Conservation (phyloP, 306 rosid genomes). For the Crotalaria pallida region DNA sequence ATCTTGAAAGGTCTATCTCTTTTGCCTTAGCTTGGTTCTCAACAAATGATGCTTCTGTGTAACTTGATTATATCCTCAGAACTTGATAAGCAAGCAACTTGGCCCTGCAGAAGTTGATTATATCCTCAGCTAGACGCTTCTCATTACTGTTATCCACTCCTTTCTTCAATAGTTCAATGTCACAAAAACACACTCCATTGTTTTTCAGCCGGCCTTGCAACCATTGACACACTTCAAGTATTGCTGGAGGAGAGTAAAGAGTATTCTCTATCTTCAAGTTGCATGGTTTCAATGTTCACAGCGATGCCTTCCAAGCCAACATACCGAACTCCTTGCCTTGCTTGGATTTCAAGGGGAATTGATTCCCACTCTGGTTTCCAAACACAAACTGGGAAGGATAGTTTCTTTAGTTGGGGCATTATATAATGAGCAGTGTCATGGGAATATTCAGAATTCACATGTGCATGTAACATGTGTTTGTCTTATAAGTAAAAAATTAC, state of each 20-base stretch:
- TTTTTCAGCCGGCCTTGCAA: conserved; percentile 77
- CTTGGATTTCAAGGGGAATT: conserved; percentile 53
- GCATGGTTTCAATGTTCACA: conserved; percentile 51
- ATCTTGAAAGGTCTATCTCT: conserved; percentile 54
- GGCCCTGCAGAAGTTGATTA: conserved; percentile 64
- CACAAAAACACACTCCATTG: conserved; percentile 95
- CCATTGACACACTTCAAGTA: conserved; percentile 78
- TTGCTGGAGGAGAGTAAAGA: conserved; percentile 59
- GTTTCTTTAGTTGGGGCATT: conserved; percentile 65
- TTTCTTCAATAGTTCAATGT: conserved; percentile 59
- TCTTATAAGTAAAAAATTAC: no score
- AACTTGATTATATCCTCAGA: no score
- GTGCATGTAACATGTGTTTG: no score
- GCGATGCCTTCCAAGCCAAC: conserved; percentile 65
- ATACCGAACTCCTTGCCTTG: conserved; percentile 88
- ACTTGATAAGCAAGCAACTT: conserved; percentile 85
- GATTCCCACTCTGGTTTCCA: conserved; percentile 97
- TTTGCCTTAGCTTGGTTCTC: conserved; percentile 63
- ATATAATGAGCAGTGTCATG: no score
- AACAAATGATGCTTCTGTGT: conserved; percentile 84
- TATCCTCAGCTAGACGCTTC: conserved; percentile 49
- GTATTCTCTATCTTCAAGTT: conserved; percentile 80
- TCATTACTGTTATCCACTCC: conserved; percentile 50
- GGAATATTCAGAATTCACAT: no score
- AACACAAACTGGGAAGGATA: conserved; percentile 80